phyloP scores from a whole-genome alignment of 2,329 filamentous ascomycete genomes.

The Davidsoniella virescens region DNA sequence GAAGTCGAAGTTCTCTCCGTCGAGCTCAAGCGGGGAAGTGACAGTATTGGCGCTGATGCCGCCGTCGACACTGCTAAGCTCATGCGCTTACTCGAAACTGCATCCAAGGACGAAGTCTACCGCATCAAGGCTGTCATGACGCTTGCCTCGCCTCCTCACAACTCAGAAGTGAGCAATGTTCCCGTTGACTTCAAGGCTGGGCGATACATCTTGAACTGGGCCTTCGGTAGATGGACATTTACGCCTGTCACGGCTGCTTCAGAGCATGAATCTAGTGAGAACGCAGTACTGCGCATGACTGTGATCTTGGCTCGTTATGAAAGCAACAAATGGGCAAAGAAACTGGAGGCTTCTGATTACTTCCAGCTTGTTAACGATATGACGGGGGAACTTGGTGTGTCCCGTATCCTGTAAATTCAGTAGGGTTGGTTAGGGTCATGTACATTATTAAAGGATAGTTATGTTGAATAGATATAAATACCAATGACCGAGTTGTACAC shows the following conservation, averaged over 20 bases:
- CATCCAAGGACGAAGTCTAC: constrained; percentile 88
- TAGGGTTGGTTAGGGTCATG: neutral
- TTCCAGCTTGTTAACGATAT: constrained; percentile 31
- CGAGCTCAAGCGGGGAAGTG: constrained; percentile 35
- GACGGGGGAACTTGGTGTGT: constrained; percentile 35
- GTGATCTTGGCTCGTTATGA: constrained; percentile 59
- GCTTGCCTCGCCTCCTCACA: constrained; percentile 28
- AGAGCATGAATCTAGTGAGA: constrained; percentile 39
- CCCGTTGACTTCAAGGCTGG: constrained; percentile 19
- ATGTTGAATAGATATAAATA: neutral
- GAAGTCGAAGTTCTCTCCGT: constrained; percentile 88
- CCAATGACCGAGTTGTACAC: neutral
- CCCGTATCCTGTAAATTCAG: constrained; percentile 27
- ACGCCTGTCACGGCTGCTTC: constrained; percentile 35
- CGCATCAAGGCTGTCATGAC: constrained; percentile 65
- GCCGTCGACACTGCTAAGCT: constrained; percentile 45
- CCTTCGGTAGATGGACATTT: constrained; percentile 89
- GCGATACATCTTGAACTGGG: constrained; percentile 92
- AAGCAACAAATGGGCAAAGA: constrained; percentile 62
- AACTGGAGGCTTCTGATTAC: constrained; percentile 41
- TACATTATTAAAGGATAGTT: neutral
- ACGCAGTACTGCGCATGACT: constrained; percentile 51
- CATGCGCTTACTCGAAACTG: constrained; percentile 47
- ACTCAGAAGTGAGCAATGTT: constrained; percentile 33
- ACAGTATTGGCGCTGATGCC: constrained; percentile 15